Base-by-base conservation (phyloP, 192 early-diverging fungal species). In the Geosiphon pyriformis region DNA sequence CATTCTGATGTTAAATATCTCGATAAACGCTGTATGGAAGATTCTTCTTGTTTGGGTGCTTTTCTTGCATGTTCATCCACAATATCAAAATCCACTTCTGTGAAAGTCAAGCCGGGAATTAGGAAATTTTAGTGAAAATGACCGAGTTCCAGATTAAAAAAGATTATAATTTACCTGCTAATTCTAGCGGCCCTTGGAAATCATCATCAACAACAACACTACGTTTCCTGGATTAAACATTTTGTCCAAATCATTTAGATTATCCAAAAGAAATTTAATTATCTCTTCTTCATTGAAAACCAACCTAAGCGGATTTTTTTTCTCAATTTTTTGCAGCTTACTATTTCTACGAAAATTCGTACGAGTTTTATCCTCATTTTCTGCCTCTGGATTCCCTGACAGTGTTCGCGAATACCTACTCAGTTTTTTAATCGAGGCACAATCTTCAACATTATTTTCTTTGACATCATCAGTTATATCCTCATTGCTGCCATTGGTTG, bases 1-100 rank as follows among this genome's bases (percentile, higher is more conserved):
- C 76, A 74, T 12, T 55, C 42, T 10, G 80, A 72, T 8, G 83
- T 80, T 32, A 85, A 53, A 68, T 78, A 82, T 30, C 71, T 53
- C 8, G 80, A 71, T 29, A 82, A 66, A 4, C 57, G 25, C 8
- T 57, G 18, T 23, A 78, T 71, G 1, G 74, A 69, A 0, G 32
- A 47, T 18, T 65, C 67, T 23, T 76, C 69, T 32, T 55, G 60
- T 32, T 20, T 47, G 17, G 79, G 79, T 27, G 74, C 72, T 12
- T 63, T 60, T 25, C 79, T 69, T 12, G 79, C 79, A 47, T 72
- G 68, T 4, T 66, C 70, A 68, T 81, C 80, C 35, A 78, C 50
- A 7, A 65, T 68, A 4, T 70, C 53, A 67, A 82, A 76, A 56
- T 76, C 75, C 22, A 34, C 22, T 30, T 47, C 65, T 64, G 29